A percentile compares a stretch with the other conserved stretches of the same genome.
phyloP scores from a whole-genome alignment of 176 grass and related monocot species.

The Echinochloa phyllopogon region DNA sequence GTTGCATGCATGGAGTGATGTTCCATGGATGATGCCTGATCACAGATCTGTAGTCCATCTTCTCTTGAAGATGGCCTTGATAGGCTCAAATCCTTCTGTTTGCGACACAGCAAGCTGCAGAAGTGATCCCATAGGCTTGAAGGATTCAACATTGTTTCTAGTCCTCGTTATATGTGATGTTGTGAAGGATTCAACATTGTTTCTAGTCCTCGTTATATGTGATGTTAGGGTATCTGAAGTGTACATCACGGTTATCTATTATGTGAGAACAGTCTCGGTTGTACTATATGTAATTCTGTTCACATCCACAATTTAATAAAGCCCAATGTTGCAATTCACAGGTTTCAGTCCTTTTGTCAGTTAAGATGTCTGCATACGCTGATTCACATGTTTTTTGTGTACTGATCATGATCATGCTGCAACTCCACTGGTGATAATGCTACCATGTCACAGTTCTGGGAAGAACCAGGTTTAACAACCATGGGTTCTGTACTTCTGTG shows the following conservation, averaged over 20 bases:
- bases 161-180: background rate
- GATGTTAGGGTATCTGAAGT: slow-evolving; percentile 14
- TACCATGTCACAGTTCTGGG: slow-evolving; percentile 48
- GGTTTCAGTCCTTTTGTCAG: slow-evolving; percentile 52
- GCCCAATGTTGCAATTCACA: slow-evolving; percentile 21
- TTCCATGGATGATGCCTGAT: too few relatives aligned
- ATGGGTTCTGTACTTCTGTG: too few relatives aligned
- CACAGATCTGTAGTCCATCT: too few relatives aligned
- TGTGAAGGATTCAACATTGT: background rate
- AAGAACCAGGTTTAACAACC: too few relatives aligned
- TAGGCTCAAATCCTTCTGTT: slow-evolving; percentile 66
- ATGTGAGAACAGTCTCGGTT: background rate
- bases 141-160: background rate
- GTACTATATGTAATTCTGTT: background rate
- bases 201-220: background rate
- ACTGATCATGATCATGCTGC: slow-evolving; percentile 55
- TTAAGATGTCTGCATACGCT: slow-evolving; percentile 49
- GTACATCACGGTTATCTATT: background rate
- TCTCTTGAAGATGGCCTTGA: slow-evolving; percentile 68
- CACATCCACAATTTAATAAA: background rate
- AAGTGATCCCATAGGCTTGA: slow-evolving; percentile 16
- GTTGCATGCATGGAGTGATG: too few relatives aligned
- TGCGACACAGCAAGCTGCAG: slow-evolving; percentile 40
- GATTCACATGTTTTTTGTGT: too few relatives aligned
- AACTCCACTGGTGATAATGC: slow-evolving; percentile 49